Evolutionary conservation across 306 rosid genomes (phyloP).

Genomic region (Cucumis melo): DNA sequence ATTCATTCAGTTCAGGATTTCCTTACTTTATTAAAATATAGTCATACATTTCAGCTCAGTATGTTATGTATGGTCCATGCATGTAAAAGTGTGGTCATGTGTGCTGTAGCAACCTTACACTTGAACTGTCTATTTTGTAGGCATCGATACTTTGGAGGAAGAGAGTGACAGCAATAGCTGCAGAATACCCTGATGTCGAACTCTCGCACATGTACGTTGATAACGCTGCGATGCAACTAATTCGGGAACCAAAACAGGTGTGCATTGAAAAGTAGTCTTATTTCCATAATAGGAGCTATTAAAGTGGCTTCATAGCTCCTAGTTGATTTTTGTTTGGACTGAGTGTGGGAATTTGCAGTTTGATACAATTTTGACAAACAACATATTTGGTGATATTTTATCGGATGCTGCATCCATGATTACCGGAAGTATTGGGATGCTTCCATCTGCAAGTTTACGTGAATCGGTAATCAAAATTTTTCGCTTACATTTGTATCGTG

Average conservation of each 20-base stretch:
- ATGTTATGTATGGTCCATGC: background rate
- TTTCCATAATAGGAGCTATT: background rate
- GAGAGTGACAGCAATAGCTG: constrained; percentile 48
- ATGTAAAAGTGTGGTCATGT: background rate
- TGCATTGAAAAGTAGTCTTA: constrained; percentile 5
- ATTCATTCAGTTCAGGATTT: background rate
- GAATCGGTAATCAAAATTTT: constrained; percentile 44
- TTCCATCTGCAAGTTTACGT: constrained; percentile 92
- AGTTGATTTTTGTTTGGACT: background rate
- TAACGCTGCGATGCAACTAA: constrained; percentile 86
- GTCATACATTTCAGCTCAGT: background rate
- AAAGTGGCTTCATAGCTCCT: constrained; percentile 2
- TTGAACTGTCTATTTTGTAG: constrained; percentile 19
- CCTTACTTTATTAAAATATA: background rate
- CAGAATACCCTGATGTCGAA: constrained; percentile 79
- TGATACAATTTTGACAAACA: constrained; percentile 84
- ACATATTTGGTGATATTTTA: constrained; percentile 89
- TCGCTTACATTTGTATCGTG: background rate
- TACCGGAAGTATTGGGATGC: constrained; percentile 98
- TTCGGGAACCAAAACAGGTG: constrained; percentile 93
- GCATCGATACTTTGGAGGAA: constrained; percentile 89
- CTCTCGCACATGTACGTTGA: constrained; percentile 97
- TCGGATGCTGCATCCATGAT: constrained; percentile 97
- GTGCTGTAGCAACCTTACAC: background rate
- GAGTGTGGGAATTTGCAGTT: constrained; percentile 39